Evolutionary conservation across 805 yeast genomes (phyloP), one percentile per base, ranked within the genome.

Genomic region (Cyberlindnera euphorbiiphila): DNA sequence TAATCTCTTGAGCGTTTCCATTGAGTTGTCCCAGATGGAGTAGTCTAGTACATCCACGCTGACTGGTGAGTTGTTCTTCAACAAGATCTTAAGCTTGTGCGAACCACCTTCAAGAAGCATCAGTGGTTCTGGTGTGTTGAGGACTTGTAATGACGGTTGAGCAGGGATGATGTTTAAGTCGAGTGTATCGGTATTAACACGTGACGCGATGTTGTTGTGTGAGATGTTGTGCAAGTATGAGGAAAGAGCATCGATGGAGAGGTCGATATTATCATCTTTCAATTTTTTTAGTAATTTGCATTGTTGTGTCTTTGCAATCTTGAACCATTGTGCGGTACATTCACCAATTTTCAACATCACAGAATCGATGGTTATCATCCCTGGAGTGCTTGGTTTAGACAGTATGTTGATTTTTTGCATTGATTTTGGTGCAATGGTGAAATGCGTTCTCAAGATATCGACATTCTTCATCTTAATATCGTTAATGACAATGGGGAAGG

Each of bases 21-120:
- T 70, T 0, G 93, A 81, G 1, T 93, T 81, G 53, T 86, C 95
- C 63, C 76, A 66, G 47, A 79, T 78, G 6, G 78, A 72, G 43
- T 83, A 78, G 4, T 78, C 68, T 23, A 86, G 49, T 34, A 71
- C 67, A 37, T 78, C 74, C 29, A 82, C 76, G 1, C 68, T 51
- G 4, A 80, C 78, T 5, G 60, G 53, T 0, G 91, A 78, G 14
- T 71, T 65, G 55, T 87, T 86, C 32, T 71, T 68, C 22, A 87
- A 58, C 1, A 60, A 56, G 5, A 85, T 56, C 2, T 68, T 61
- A 42, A 84, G 74, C 2, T 54, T 45, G 34, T 66, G 68, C 27
- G 66, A 62, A 49, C 87, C 93, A 8, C 96, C 96, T 53, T 86
- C 95, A 10, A 87, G 59, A 12, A 86, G 59, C 86, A 85, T 81